Base-by-base conservation (phyloP, 176 grass and related monocot species). In the Triticum monococcum region DNA sequence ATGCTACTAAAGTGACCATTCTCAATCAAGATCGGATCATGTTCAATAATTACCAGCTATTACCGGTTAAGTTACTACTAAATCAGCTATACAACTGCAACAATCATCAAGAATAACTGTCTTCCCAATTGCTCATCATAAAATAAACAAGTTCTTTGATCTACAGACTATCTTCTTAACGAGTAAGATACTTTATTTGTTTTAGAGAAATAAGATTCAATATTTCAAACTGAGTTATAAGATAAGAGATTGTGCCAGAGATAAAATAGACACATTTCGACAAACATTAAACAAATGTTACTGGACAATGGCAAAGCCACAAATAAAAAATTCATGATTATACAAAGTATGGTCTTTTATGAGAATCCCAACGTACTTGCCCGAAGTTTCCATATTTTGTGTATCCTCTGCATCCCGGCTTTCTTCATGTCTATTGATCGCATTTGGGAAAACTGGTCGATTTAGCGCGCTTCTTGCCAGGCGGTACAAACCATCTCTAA, bases 401-500 rank as follows among this genome's bases (percentile, higher is more conserved):
- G 79, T 26, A 64, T 86, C 80, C 86, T 90, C 87, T 75, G 40
- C 72, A 87, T 85, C 85, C 79, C 86, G 60, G 70, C 60, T 85
- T 77, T 96, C 90, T 78, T 81, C 85, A 86, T 80, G 88, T 85
- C 14, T 86, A 84, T 80, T 84, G 68, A 64, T 79, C 57, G 43
- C 38, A 91, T 84, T 83, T 52, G 92, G 59, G 36, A 88, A 96
- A 85, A 67, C 87, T 86, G 92, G 91, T 64, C 97, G 93, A 62
- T 87, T 88, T 79, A 96, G 91, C 5, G 56, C 97, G 12, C 92
- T 94, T 89, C 94, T 92, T 63, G 97, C 94, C 83, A 99, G 79
- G 26, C 97, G 97, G 65, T 99, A 99, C 77, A 99, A 84, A 86
- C 92, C 87, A 91, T 99, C 97, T 91, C 97, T 92, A 85, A 99